Base-by-base conservation (phyloP, 345 rosid species). In the Odontarrhena argentea region DNA sequence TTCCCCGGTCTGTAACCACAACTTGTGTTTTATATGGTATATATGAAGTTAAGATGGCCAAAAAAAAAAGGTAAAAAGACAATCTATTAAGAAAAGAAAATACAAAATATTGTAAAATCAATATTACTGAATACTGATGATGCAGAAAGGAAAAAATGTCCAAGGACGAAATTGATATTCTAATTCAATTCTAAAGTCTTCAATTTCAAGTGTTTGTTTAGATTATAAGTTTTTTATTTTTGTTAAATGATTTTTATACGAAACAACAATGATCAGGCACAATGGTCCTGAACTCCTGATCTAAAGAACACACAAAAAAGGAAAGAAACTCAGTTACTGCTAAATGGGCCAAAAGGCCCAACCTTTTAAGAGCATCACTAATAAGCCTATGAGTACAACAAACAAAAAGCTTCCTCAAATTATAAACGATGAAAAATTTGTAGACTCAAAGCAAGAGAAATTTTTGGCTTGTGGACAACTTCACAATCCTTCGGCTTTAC, bases 401-500 rank as follows among this genome's bases (percentile, higher is more conserved):
- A 34, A 47, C 12, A 34, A 34, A 12, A 24, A 9, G 44, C 28
- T 15, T 10, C 18, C 45, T 8, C 34, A 26, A 13, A 26, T 49
- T 25, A 5, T 32, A 45, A 10, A 5, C 6, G 11, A 8, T 38
- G 12, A 38, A 6, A 36, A 36, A 36, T 28, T 28, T 28, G 7
- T 3, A 36, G 9, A 38, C 42, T 38, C 22, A 18, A 18, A 18
- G 22, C 22, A 18, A 9, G 11, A 38, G 11, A 38, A 8, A 2
- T 37, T 37, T 53, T n/a, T 35, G 63, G 15, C 9, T 10, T 9
- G 30, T 26, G 30, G 24, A 44, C 14, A 48, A 22, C 46, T 49
- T 66, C 62, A 73, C 62, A 59, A 38, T 14, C 71, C 61, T 65
- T 43, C 4, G 45, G 63, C 68, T 74, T 74, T 67, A 18, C 28